Evolutionary conservation across 768 basidiomycete genomes (phyloP), one percentile per base, ranked within the genome.

Genomic region (Lactifluus subvellereus): DNA sequence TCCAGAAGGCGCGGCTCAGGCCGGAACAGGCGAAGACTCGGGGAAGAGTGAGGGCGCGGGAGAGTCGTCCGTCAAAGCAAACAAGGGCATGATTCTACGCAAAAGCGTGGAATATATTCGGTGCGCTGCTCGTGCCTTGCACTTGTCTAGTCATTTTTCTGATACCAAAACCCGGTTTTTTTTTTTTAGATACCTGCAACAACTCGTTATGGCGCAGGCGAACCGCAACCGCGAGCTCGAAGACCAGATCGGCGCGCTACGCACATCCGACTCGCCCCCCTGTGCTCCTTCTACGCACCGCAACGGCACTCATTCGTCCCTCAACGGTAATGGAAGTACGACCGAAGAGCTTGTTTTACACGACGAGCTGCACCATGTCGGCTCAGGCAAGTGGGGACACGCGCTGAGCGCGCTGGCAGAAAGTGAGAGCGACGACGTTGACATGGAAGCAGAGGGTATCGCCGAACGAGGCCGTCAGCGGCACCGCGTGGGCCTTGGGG

Each of bases 81-180:
- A 96, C 76, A 96, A 96, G 79, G 93, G 94, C 38, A 91, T 95
- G 86, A 94, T 96, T 48, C 74, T 96, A 50, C 74, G 90, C 68
- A 96, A 80, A 77, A 80, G 79, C 49, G 79, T 80, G 59, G 79
- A 80, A 57, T 80, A 80, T 56, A 80, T 80, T 60, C 82, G 73
- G 69, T 73, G 65, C 61, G 72, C 14, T 14, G 3, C 40, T 33
- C 14, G 13, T 48, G 32, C 53, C 32, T 13, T 50, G 42, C 18
- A 38, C 43, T 56, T 58, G 10, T 40, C 56, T 59, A 9, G 37
- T 32, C 51, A 20, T 22, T 57, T 16, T 27, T 48, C 43, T 52
- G n/a, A 52, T 32, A 37, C 18, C 18, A 20, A 18, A 22, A 11
- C 13, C 18, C n/a, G 38, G 27, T 27, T 27, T 27, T 27, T 27